Conservation (phyloP, 1,284 basidiomycete species). For the Megacollybia platyphylla region DNA sequence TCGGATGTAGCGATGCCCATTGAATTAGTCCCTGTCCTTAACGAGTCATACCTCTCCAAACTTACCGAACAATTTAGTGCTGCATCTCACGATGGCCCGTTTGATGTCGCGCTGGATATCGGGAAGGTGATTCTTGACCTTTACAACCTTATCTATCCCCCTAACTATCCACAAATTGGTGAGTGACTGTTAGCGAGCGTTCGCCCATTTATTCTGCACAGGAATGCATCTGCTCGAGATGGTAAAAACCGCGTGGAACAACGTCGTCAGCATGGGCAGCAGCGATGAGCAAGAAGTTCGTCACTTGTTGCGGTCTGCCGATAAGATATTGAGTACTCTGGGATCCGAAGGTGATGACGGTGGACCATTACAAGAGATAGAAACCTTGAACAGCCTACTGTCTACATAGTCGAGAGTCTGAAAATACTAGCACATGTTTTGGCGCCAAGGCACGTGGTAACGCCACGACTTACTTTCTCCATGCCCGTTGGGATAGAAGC, state of each 20-base stretch:
- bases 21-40: conserved; percentile 28
- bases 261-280: conserved; percentile 12
- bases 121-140: conserved; percentile 49
- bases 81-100: conserved; percentile 50
- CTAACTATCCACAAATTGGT: conserved; percentile 71
- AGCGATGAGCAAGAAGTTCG: conserved; percentile 6
- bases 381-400: not conserved
- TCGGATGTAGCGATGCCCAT: conserved; percentile 22
- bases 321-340: conserved; percentile 26
- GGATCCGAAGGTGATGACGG: conserved; percentile 48
- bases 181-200: conserved; percentile 10
- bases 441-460: too few relatives aligned
- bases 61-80: conserved; percentile 52
- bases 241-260: conserved; percentile 66
- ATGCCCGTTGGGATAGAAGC: conserved; percentile 76
- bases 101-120: conserved; percentile 33
- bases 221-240: conserved; percentile 66
- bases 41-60: conserved; percentile 43
- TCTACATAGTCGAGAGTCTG: not conserved
- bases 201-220: conserved; percentile 13
- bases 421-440: too few relatives aligned
- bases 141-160: conserved; percentile 56
- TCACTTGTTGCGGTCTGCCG: conserved; percentile 27
- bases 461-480: not conserved
- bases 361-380: conserved; percentile 44